A percentile compares a stretch with the other conserved stretches of the same genome.
Conservation (phyloP, 345 rosid species). For the Boechera stricta region DNA sequence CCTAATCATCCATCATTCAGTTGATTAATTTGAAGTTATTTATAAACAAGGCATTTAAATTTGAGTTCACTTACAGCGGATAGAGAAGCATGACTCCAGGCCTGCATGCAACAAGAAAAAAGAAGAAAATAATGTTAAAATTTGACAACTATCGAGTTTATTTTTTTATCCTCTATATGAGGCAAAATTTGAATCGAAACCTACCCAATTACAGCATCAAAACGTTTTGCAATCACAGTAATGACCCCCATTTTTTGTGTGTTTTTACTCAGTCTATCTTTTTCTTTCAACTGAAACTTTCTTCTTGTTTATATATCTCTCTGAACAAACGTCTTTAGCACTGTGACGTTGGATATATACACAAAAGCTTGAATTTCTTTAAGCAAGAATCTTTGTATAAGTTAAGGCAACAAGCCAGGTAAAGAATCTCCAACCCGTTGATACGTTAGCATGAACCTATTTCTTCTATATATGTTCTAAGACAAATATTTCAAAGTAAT, state of each 20-base stretch:
- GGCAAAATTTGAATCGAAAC: conserved; percentile 6
- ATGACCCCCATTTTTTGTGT: conserved; percentile 63
- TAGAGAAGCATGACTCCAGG: conserved; percentile 91
- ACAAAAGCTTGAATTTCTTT: conserved; percentile 18
- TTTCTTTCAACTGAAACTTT: conserved; percentile 20
- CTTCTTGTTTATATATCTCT: conserved; percentile 21
- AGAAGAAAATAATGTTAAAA: not conserved
- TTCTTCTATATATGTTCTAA: not conserved
- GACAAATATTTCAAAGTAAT: no score
- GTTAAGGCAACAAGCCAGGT: conserved; percentile 34
- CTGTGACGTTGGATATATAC: conserved; percentile 37
- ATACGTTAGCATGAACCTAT: conserved; percentile 32
- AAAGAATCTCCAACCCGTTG: conserved; percentile 41
- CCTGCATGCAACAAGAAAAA: conserved; percentile 48
- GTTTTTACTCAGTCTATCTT: not conserved
- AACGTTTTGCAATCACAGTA: conserved; percentile 56
- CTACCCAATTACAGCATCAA: conserved; percentile 75
- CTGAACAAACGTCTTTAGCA: conserved; percentile 50
- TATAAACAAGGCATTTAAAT: not conserved
- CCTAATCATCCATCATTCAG: conserved; percentile 45
- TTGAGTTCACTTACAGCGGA: conserved; percentile 70
- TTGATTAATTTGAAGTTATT: not conserved
- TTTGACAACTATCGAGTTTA: not conserved
- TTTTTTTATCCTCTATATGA: not conserved
- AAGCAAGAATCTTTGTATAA: conserved; percentile 43